Evolutionary conservation across 441 rosid species (phyloP).

Genomic region (Pelargonium fulgidum): DNA sequence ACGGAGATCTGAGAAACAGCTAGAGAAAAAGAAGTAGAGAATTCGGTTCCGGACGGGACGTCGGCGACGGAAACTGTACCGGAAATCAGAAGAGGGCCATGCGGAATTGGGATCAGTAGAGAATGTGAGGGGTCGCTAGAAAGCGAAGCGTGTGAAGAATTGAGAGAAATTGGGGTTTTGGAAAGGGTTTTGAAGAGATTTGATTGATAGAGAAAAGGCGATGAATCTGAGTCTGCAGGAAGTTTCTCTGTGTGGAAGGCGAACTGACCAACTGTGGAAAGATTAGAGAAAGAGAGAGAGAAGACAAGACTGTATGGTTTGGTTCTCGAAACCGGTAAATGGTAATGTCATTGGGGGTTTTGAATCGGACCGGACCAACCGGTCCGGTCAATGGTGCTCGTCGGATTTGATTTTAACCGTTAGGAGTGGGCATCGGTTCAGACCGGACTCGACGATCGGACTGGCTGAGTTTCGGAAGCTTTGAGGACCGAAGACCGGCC

Average conservation of each 20-base stretch:
- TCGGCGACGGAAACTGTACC: not conserved
- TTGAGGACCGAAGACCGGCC: too few species aligned
- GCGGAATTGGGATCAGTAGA: not conserved
- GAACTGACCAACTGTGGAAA: conserved; percentile 5
- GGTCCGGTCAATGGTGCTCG: too few species aligned
- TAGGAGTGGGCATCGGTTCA: too few species aligned
- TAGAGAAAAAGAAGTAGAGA: not conserved
- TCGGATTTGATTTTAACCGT: too few species aligned
- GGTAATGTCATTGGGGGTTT: too few species aligned
- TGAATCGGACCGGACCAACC: too few species aligned
- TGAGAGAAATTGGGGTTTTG: not conserved
- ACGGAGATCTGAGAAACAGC: not conserved
- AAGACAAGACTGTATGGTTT: too few species aligned
- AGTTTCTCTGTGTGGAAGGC: conserved; percentile 2
- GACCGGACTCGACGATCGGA: too few species aligned
- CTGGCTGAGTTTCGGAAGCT: too few species aligned
- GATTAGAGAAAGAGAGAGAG: not conserved
- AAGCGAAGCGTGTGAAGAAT: not conserved
- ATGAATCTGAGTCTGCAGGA: conserved; percentile 2
- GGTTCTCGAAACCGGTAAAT: too few species aligned
- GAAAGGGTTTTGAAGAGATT: not conserved
- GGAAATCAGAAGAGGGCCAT: not conserved
- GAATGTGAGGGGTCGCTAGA: not conserved
- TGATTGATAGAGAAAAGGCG: not conserved
- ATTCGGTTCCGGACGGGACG: not conserved